Percentiles rank a stretch among this genome's conserved stretches.
These are phyloP conservation scores for Kodamaea leandrae DNA, from an alignment of 805 yeast genomes.

Conservation along the genomic window DNA sequence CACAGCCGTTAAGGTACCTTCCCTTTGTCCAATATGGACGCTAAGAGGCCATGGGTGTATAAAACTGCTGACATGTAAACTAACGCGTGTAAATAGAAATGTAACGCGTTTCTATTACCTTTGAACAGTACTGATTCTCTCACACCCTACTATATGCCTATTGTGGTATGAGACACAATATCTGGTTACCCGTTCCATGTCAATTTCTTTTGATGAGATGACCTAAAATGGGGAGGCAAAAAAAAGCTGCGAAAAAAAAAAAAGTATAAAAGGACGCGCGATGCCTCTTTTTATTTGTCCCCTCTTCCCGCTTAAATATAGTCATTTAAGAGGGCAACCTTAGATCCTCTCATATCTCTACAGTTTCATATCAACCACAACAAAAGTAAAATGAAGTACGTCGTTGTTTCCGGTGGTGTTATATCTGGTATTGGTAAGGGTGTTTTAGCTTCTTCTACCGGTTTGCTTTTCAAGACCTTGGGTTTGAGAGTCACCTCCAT, in stretches of 20 bases:
- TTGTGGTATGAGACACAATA: too few species aligned
- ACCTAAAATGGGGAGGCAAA: slow-evolving; percentile 2
- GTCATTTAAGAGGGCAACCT: slow-evolving; percentile 42
- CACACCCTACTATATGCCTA: too few species aligned
- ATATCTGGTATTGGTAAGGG: slow-evolving; percentile 99
- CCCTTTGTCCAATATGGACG: slow-evolving; percentile 2
- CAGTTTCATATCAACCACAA: slow-evolving; percentile 1
- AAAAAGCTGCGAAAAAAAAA: slow-evolving; percentile 8
- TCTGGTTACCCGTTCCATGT: not conserved
- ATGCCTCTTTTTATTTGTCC: slow-evolving; percentile 14
- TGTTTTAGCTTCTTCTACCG: slow-evolving; percentile 95
- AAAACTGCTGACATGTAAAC: slow-evolving; percentile 8
- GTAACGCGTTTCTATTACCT: too few species aligned
- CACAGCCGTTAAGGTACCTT: slow-evolving; percentile 14
- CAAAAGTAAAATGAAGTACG: slow-evolving; percentile 78
- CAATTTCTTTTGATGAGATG: slow-evolving; percentile 8
- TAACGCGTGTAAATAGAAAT: too few species aligned
- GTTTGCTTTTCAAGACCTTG: slow-evolving; percentile 85
- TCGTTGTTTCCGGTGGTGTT: slow-evolving; percentile 98
- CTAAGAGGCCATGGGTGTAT: slow-evolving; percentile 14
- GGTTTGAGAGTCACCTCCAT: slow-evolving; percentile 96
- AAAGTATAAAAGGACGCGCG: slow-evolving; percentile 12
- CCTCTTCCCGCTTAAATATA: slow-evolving; percentile 46
- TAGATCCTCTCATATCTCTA: slow-evolving; percentile 8
- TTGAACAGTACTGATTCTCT: too few species aligned